These are phyloP conservation scores for Paralagenidium karlingii DNA, from an alignment of 352 stramenopile genomes.

Conservation along the genomic window DNA sequence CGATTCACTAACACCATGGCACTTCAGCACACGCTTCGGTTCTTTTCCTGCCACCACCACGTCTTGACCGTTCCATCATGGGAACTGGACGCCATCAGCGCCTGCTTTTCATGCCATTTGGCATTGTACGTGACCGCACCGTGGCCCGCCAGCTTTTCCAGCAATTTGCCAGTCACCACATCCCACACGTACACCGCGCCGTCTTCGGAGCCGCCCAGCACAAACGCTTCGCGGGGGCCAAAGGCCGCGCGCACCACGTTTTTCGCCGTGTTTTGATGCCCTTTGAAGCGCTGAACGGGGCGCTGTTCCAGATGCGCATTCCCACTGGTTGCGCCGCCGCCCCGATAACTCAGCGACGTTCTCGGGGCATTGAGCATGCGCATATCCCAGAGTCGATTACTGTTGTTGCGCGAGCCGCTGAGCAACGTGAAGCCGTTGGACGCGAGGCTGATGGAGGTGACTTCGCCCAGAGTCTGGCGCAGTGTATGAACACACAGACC, in stretches of 20 bases:
- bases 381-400: conserved; percentile 81
- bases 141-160: conserved; percentile 70
- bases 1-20: too few relatives aligned
- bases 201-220: conserved; percentile 79
- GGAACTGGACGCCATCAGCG: conserved; percentile 70
- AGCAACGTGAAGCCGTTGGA: conserved; percentile 72
- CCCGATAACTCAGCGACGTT: neutral
- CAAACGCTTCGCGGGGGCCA: conserved; percentile 71
- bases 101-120: conserved; percentile 78
- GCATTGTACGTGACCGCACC: conserved; percentile 75
- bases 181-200: conserved; percentile 83
- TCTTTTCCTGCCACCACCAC: conserved; percentile 79
- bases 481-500: conserved; percentile 79
- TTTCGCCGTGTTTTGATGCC: conserved; percentile 83
- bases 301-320: conserved; percentile 47
- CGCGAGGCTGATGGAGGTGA: conserved; percentile 75
- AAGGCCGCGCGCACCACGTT: conserved; percentile 81
- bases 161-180: conserved; percentile 68
- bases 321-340: neutral
- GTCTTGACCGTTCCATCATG: conserved; percentile 85
- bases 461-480: conserved; percentile 71
- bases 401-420: conserved; percentile 79
- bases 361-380: conserved; percentile 71
- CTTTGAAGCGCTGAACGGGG: conserved; percentile 78
- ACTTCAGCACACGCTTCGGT: conserved; percentile 1